Conservation (phyloP, 1,284 basidiomycete genomes). For the Apiotrichum gamsii region DNA sequence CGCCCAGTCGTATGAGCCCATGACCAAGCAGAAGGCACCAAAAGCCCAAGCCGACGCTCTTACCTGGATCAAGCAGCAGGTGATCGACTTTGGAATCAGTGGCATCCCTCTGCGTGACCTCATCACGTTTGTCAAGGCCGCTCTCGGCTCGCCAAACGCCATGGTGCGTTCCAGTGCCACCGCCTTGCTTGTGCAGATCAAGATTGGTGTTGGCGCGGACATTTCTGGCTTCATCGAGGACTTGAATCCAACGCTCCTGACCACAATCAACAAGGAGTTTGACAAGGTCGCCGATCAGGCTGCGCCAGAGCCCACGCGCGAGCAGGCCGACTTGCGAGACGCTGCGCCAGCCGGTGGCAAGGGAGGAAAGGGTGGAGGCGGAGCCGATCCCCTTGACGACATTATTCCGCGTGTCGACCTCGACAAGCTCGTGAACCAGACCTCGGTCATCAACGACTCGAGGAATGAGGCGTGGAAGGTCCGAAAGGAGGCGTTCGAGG, state of each 20-base stretch:
- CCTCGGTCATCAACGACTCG: constrained; percentile 70
- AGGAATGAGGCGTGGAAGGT: constrained; percentile 96
- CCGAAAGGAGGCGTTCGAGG: constrained; percentile 91
- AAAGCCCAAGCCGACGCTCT: constrained; percentile 93
- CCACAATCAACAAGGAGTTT: constrained; percentile 86
- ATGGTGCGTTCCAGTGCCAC: constrained; percentile 92
- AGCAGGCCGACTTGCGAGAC: constrained; percentile 65
- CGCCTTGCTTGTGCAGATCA: constrained; percentile 83
- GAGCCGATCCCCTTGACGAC: constrained; percentile 75
- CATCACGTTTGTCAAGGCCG: constrained; percentile 84
- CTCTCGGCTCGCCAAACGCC: constrained; percentile 89
- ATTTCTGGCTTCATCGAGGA: constrained; percentile 90
- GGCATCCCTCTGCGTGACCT: constrained; percentile 77
- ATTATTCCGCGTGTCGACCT: constrained; percentile 92
- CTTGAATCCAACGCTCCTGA: constrained; percentile 86
- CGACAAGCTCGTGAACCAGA: constrained; percentile 78
- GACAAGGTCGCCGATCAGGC: constrained; percentile 81
- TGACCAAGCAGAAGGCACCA: constrained; percentile 91
- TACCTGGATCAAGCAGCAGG: constrained; percentile 77
- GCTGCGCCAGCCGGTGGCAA: constrained; percentile 46
- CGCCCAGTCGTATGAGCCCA: constrained; percentile 82
- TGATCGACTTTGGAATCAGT: constrained; percentile 88
- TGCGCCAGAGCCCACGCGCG: constrained; percentile 72
- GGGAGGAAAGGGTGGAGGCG: constrained; percentile 43
- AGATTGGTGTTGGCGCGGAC: constrained; percentile 82